Base-by-base conservation (phyloP, 345 rosid species). In the Carallia pectinifolia region DNA sequence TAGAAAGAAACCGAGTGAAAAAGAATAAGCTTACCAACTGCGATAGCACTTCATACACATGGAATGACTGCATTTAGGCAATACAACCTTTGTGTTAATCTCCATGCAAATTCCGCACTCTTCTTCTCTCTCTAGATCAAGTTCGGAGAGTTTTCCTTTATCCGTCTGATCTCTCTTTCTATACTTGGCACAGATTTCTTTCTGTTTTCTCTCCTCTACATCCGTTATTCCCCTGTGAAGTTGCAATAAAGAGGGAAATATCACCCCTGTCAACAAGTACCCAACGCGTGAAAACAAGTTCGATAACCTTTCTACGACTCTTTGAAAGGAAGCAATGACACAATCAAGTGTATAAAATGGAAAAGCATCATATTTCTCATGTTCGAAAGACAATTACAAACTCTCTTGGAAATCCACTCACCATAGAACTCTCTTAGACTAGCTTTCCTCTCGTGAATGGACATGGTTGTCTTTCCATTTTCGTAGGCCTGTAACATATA, bases 61-160 rank as follows among this genome's bases (percentile, higher is more conserved):
- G 8, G 89, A 88, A 79, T 93, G 98, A 72, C 65, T 75, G 90
- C 98, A 90, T 67, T 83, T 77, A 3, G 98, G 98, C 73, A 93
- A 82, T 23, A 93, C 92, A 12, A 90, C 85, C 82, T 86, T 88
- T 71, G 78, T 77, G 61, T 76, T 71, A 37, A 84, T 70, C 91
- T 93, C 97, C 91, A 93, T 72, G 79, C 98, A 93, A 47, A 93
- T 93, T 5, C 92, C 93, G n/a, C 98, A 93, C 77, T 90, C 97
- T 78, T 93, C 92, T 71, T 93, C 98, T 65, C 89, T 87, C 77
- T 93, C 98, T n/a, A 86, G 8, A 65, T 90, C 93, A 8, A 85
- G 83, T 75, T 89, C 92, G 1, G 90, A 82, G 53, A 86, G 67
- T 77, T 89, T 90, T 18, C 97, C 98, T 76, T 83, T 87, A 56